Evolutionary conservation across 2,329 filamentous ascomycete species (phyloP).

Genomic region (Rhytidhysteron rufulum): DNA sequence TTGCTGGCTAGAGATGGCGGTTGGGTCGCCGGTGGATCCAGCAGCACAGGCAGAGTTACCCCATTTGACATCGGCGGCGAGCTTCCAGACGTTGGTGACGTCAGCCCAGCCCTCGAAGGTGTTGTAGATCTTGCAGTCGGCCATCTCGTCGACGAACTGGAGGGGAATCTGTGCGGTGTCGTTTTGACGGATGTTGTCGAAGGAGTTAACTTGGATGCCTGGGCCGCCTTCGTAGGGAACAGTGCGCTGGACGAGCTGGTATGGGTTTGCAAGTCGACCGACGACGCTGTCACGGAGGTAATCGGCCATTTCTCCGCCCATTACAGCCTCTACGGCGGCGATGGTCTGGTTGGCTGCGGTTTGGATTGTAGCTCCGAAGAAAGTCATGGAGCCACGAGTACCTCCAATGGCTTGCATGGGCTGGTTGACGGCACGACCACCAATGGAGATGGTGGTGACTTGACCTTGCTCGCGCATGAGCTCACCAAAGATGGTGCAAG

Average conservation of each 20-base stretch:
- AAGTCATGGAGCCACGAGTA: slow-evolving; percentile 41
- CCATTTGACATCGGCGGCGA: slow-evolving; percentile 35
- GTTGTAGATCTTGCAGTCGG: slow-evolving; percentile 39
- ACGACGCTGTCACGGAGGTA: slow-evolving; percentile 17
- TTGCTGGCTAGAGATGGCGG: not conserved
- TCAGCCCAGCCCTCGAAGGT: slow-evolving; percentile 32
- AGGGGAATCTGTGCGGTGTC: slow-evolving; percentile 35
- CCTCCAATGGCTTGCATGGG: slow-evolving; percentile 45
- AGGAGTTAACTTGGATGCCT: slow-evolving; percentile 33
- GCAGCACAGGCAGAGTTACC: slow-evolving; percentile 10
- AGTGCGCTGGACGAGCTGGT: slow-evolving; percentile 28
- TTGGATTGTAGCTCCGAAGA: slow-evolving; percentile 4
- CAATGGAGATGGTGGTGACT: slow-evolving; percentile 41
- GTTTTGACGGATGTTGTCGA: slow-evolving; percentile 34
- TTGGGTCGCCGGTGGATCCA: not conserved
- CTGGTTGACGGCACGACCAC: slow-evolving; percentile 38
- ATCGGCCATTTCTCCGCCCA: slow-evolving; percentile 6
- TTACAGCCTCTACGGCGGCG: not conserved
- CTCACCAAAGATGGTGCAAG: slow-evolving; percentile 46
- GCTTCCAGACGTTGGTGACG: slow-evolving; percentile 36
- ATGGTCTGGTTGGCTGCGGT: not conserved
- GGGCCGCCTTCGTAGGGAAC: slow-evolving; percentile 20
- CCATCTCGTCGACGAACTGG: slow-evolving; percentile 40
- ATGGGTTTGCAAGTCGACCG: slow-evolving; percentile 29
- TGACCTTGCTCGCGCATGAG: slow-evolving; percentile 43